phyloP scores from a whole-genome alignment of 2,329 filamentous ascomycete genomes.

The Canariomyces notabilis region DNA sequence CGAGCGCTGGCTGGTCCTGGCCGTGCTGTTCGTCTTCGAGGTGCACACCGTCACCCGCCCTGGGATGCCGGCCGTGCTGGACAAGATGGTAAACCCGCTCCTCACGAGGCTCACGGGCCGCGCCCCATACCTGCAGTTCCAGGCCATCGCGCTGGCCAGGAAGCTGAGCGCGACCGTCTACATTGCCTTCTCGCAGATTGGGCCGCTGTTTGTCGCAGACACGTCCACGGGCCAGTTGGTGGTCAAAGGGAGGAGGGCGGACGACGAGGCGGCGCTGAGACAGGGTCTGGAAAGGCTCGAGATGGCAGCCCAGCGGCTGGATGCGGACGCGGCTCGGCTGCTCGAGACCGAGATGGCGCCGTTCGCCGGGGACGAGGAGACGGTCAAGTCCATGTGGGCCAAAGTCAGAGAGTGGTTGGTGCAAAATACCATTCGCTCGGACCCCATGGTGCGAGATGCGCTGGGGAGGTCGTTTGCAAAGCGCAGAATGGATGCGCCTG shows the following conservation, averaged over 20 bases:
- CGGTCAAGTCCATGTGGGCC: constrained; percentile 58
- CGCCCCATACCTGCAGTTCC: constrained; percentile 74
- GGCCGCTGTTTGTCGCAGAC: constrained; percentile 55
- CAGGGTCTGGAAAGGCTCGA: constrained; percentile 66
- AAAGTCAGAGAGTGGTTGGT: constrained; percentile 84
- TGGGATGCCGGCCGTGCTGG: constrained; percentile 39
- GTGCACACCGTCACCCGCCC: constrained; percentile 52
- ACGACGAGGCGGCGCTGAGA: constrained; percentile 45
- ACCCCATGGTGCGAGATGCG: constrained; percentile 78
- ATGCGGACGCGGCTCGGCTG: constrained; percentile 64
- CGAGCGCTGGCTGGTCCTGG: constrained; percentile 58
- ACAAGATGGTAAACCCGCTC: constrained; percentile 30
- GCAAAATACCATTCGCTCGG: constrained; percentile 74
- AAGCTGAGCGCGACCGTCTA: constrained; percentile 73
- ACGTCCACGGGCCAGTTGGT: constrained; percentile 30
- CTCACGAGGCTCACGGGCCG: constrained; percentile 37
- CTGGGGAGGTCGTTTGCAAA: constrained; percentile 63
- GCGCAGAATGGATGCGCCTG: constrained; percentile 56
- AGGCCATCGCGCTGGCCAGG: constrained; percentile 70
- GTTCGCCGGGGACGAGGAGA: constrained; percentile 66
- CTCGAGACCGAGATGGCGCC: constrained; percentile 76
- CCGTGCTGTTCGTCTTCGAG: constrained; percentile 52
- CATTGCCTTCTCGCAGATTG: constrained; percentile 77
- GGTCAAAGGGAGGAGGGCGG: constrained; percentile 30
- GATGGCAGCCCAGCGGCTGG: constrained; percentile 51